phyloP scores from a whole-genome alignment of 306 rosid genomes.

The Oxytropis ochrocephala region DNA sequence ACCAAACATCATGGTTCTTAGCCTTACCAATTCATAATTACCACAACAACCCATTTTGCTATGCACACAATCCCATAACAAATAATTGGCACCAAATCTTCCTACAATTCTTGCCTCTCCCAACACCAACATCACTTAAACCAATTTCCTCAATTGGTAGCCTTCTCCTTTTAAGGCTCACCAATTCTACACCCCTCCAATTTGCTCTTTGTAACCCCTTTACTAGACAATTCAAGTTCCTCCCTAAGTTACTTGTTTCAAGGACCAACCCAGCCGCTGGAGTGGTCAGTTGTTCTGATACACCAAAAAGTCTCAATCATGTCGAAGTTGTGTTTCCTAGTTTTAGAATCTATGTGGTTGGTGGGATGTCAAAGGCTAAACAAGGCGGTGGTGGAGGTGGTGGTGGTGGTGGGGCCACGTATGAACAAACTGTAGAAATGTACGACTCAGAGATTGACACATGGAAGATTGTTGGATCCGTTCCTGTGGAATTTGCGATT shows the following conservation, averaged over 20 bases:
- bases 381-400: slow-evolving; percentile 10
- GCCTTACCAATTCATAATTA: slow-evolving; percentile 43
- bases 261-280: slow-evolving; percentile 76
- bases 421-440: slow-evolving; percentile 51
- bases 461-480: slow-evolving; percentile 44
- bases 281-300: neutral
- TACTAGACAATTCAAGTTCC: slow-evolving; percentile 40
- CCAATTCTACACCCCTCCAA: slow-evolving; percentile 30
- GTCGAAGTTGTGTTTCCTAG: neutral
- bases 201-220: slow-evolving; percentile 61
- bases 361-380: slow-evolving; percentile 54
- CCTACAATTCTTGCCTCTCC: slow-evolving; percentile 39
- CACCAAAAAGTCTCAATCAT: too few relatives aligned
- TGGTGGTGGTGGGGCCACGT: slow-evolving; percentile 32
- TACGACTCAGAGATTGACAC: slow-evolving; percentile 42
- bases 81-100: slow-evolving; percentile 50
- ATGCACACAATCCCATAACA: slow-evolving; percentile 42
- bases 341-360: slow-evolving; percentile 50
- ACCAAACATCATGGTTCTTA: slow-evolving; percentile 48
- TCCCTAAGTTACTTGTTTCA: slow-evolving; percentile 37
- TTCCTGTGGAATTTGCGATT: slow-evolving; percentile 57
- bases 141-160: slow-evolving; percentile 41
- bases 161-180: slow-evolving; percentile 42
- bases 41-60: slow-evolving; percentile 29
- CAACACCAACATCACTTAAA: neutral